phyloP scores from a whole-genome alignment of 2,329 filamentous ascomycete species.

The Akanthomyces muscarius region DNA sequence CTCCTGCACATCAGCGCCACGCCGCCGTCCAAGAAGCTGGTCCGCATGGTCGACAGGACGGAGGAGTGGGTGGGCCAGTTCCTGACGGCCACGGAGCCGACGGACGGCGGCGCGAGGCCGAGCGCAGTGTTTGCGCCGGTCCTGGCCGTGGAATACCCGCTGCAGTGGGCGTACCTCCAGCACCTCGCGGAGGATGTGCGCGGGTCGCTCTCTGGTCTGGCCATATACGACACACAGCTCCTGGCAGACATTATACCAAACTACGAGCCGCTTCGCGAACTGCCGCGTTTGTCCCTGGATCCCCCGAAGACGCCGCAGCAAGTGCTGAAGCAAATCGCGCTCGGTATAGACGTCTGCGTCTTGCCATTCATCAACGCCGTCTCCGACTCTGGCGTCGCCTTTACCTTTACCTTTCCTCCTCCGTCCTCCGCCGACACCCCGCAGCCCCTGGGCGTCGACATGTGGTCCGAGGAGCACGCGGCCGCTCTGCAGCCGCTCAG shows the following conservation, averaged over 20 bases:
- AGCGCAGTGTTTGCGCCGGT: constrained; percentile 58
- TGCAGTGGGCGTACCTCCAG: constrained; percentile 77
- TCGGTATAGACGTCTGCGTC: constrained; percentile 77
- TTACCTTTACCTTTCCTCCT: constrained; percentile 71
- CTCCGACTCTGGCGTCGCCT: constrained; percentile 81
- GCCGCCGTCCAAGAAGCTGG: constrained; percentile 66
- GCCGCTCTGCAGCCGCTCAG: constrained; percentile 60
- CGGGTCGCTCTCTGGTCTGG: constrained; percentile 61
- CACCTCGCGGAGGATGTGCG: constrained; percentile 62
- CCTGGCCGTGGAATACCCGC: constrained; percentile 67
- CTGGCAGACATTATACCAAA: constrained; percentile 58
- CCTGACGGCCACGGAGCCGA: constrained; percentile 37
- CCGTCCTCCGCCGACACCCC: constrained; percentile 15
- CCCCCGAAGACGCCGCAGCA: constrained; percentile 68
- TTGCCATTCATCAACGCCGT: constrained; percentile 69
- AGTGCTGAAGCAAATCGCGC: constrained; percentile 67
- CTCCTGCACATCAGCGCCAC: constrained; percentile 46
- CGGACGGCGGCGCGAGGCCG: constrained; percentile 30
- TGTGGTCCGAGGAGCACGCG: constrained; percentile 65
- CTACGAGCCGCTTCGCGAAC: constrained; percentile 48
- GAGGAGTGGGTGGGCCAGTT: constrained; percentile 75
- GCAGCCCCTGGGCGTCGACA: constrained; percentile 66
- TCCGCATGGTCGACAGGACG: constrained; percentile 82
- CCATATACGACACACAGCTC: constrained; percentile 71
- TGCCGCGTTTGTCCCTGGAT: constrained; percentile 74